These are phyloP conservation scores for Theileria equi DNA, from an alignment of 169 alveolate species.

Conservation along the genomic window DNA sequence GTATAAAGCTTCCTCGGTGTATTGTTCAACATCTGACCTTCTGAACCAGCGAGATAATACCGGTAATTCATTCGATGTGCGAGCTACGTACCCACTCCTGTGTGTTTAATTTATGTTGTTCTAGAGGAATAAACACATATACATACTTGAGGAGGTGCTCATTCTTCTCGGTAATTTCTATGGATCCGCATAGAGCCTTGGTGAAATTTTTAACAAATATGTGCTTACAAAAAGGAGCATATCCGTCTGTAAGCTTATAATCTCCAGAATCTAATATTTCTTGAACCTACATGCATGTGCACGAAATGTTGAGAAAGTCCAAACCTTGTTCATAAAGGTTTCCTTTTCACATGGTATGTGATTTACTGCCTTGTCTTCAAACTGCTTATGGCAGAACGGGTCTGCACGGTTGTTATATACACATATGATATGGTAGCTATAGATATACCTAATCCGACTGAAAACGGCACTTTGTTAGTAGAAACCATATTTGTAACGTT, in stretches of 20 bases:
- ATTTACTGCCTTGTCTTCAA: constrained; percentile 62
- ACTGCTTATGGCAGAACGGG: constrained; percentile 73
- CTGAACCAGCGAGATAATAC: constrained; percentile 94
- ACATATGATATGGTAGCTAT: too few relatives aligned
- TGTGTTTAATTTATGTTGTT: background rate
- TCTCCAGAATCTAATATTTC: constrained; percentile 53
- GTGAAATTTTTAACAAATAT: constrained; percentile 92
- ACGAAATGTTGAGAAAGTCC: too few relatives aligned
- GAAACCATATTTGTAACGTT: too few relatives aligned
- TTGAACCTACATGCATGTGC: background rate
- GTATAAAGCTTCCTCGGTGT: constrained; percentile 80
- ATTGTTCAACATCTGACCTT: constrained; percentile 65
- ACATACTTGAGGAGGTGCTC: constrained; percentile 74
- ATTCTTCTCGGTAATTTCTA: constrained; percentile 88
- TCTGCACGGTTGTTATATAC: constrained; percentile 35
- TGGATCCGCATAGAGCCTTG: constrained; percentile 80
- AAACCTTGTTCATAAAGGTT: constrained; percentile 64
- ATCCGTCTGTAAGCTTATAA: constrained; percentile 83
- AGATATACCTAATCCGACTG: too few relatives aligned
- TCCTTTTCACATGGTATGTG: constrained; percentile 69
- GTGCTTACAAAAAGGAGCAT: constrained; percentile 98
- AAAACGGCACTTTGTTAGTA: too few relatives aligned
- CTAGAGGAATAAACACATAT: background rate
- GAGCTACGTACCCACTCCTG: constrained; percentile 88
- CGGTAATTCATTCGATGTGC: constrained; percentile 94